phyloP scores from a whole-genome alignment of 2,329 filamentous ascomycete genomes.

The Cladosporium sp. region DNA sequence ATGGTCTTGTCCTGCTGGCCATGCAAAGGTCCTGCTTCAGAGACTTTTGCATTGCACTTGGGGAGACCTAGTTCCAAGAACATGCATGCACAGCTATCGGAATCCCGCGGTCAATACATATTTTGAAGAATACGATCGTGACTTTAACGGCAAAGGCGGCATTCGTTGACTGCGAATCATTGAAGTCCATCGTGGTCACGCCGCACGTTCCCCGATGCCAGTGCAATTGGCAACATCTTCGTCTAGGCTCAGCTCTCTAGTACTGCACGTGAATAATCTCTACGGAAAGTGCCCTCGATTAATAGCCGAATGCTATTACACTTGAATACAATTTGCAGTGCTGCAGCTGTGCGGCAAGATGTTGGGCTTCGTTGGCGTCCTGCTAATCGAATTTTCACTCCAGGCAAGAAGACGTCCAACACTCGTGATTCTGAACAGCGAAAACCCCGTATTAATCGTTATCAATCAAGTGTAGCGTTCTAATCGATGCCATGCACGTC shows the following conservation, averaged over 20 bases:
- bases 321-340: too few species aligned
- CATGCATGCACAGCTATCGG: too few species aligned
- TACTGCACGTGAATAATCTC: background rate
- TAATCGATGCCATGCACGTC: background rate
- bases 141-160: background rate
- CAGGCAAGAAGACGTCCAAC: background rate
- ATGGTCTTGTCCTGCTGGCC: background rate
- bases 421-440: background rate
- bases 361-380: background rate
- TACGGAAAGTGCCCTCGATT: background rate
- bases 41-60: background rate
- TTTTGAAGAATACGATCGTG: background rate
- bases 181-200: background rate
- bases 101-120: too few species aligned
- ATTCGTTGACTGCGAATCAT: background rate
- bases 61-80: too few species aligned
- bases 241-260: too few species aligned
- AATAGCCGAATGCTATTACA: too few species aligned
- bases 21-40: background rate
- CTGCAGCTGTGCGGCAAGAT: too few species aligned
- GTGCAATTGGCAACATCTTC: background rate
- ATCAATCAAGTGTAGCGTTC: background rate
- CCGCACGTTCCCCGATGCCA: background rate
- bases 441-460: background rate
- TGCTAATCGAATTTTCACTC: background rate